Conservation (phyloP, 257 asterid genomes). For the Dorcoceras hygrometricum region DNA sequence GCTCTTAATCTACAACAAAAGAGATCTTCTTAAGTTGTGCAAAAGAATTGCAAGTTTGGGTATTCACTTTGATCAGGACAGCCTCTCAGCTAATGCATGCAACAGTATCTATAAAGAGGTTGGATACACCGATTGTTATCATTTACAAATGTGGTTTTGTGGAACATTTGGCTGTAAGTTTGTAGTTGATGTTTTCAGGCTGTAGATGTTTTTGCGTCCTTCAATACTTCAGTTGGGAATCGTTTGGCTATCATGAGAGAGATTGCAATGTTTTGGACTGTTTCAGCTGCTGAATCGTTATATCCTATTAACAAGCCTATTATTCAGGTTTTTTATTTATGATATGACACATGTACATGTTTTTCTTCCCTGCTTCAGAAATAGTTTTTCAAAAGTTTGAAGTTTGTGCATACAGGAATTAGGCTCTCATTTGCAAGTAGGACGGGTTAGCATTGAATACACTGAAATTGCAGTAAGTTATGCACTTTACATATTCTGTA, state of each 20-base stretch:
- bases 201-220: conserved; percentile 82
- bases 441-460: conserved; percentile 54
- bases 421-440: conserved; percentile 48
- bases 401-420: conserved; percentile 41
- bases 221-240: conserved; percentile 56
- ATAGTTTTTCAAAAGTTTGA: conserved; percentile 24
- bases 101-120: conserved; percentile 77
- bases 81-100: conserved; percentile 42
- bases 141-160: conserved; percentile 3
- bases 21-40: conserved; percentile 93
- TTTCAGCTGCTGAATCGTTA: conserved; percentile 47
- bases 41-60: conserved; percentile 63
- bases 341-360: background rate
- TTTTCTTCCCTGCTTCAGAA: conserved; percentile 11
- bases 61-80: conserved; percentile 34
- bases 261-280: conserved; percentile 63
- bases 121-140: conserved; percentile 19
- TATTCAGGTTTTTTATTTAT: conserved; percentile 44
- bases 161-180: conserved; percentile 18
- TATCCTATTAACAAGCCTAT: conserved; percentile 72
- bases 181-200: conserved; percentile 53
- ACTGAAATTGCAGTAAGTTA: conserved; percentile 48
- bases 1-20: conserved; percentile 32
- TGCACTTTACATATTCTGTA: conserved; percentile 3
- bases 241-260: conserved; percentile 70